A percentile compares a stretch with the other conserved stretches of the same genome.
Conservation (phyloP, 177 flowering plant species). For the Vitis hybrid region DNA sequence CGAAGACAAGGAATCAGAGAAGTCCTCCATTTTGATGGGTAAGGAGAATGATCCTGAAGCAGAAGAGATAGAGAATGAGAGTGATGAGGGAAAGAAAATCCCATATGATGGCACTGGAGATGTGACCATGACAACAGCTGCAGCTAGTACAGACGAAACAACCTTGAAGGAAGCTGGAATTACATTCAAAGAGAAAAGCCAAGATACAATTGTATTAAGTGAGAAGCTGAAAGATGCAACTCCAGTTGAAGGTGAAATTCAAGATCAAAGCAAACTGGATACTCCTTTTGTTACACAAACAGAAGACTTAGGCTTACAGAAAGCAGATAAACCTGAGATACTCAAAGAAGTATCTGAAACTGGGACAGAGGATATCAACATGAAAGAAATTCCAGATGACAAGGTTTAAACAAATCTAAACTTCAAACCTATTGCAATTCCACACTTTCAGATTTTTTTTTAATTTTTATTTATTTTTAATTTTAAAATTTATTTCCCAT, state of each 20-base stretch:
- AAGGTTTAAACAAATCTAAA: neutral
- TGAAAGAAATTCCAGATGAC: slow-evolving; percentile 7
- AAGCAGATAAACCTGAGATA: slow-evolving; percentile 10
- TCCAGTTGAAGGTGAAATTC: slow-evolving; percentile 8
- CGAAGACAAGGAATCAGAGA: slow-evolving; percentile 7
- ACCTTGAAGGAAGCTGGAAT: slow-evolving; percentile 5
- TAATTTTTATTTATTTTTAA: neutral
- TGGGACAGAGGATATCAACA: slow-evolving; percentile 1
- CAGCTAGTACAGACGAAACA: slow-evolving; percentile 1
- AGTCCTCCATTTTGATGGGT: neutral
- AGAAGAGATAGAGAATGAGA: slow-evolving; percentile 1
- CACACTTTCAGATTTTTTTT: neutral
- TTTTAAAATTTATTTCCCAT: too few species aligned
- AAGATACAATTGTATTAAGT: neutral
- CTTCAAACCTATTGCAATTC: neutral
- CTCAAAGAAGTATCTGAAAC: slow-evolving; percentile 1
- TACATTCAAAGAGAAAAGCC: neutral
- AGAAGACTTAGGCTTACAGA: slow-evolving; percentile 6
- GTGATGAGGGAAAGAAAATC: slow-evolving; percentile 3
- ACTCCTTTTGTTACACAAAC: neutral
- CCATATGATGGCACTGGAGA: neutral
- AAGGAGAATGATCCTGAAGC: slow-evolving; percentile 11
- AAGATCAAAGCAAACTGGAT: slow-evolving; percentile 6
- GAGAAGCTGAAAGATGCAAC: slow-evolving; percentile 5
- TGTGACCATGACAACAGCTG: neutral